These are phyloP conservation scores for Diutina mesorugosa DNA, from an alignment of 1,139 yeast species.

Conservation along the genomic window DNA sequence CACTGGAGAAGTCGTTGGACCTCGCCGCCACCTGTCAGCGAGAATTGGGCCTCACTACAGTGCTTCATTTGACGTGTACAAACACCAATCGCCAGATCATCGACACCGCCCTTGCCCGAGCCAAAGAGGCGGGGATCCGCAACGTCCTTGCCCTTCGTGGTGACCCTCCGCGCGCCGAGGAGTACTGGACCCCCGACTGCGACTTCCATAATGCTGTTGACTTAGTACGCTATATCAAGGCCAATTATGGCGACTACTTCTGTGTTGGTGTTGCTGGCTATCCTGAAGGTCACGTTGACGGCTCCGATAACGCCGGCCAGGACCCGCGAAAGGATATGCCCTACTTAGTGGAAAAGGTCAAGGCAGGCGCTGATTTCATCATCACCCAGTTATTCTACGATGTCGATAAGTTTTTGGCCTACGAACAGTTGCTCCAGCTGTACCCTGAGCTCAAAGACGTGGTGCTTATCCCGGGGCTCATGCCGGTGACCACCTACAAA, in stretches of 20 bases:
- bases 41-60: conserved; percentile 71
- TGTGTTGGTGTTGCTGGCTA: conserved; percentile 90
- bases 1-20: conserved; percentile 76
- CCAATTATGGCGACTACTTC: conserved; percentile 59
- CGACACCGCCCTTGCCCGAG: conserved; percentile 63
- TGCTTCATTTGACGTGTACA: conserved; percentile 92
- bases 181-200: conserved; percentile 44
- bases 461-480: conserved; percentile 77
- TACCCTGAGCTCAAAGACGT: conserved; percentile 27
- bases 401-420: conserved; percentile 26
- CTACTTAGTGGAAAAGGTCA: conserved; percentile 42
- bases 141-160: conserved; percentile 91
- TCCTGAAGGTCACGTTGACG: conserved; percentile 94
- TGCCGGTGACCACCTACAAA: conserved; percentile 90
- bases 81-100: conserved; percentile 69
- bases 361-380: conserved; percentile 35
- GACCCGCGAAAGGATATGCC: conserved; percentile 56
- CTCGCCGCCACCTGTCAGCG: conserved; percentile 68
- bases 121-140: conserved; percentile 66
- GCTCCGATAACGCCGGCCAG: conserved; percentile 51
- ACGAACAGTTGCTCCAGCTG: conserved; percentile 18
- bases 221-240: conserved; percentile 63
- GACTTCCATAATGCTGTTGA: conserved; percentile 71
- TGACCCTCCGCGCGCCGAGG: conserved; percentile 85
- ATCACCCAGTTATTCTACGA: conserved; percentile 34